Evolutionary conservation across 352 stramenopile species (phyloP), one percentile per base, ranked within the genome.

Genomic region (Pythium phragmitis): DNA sequence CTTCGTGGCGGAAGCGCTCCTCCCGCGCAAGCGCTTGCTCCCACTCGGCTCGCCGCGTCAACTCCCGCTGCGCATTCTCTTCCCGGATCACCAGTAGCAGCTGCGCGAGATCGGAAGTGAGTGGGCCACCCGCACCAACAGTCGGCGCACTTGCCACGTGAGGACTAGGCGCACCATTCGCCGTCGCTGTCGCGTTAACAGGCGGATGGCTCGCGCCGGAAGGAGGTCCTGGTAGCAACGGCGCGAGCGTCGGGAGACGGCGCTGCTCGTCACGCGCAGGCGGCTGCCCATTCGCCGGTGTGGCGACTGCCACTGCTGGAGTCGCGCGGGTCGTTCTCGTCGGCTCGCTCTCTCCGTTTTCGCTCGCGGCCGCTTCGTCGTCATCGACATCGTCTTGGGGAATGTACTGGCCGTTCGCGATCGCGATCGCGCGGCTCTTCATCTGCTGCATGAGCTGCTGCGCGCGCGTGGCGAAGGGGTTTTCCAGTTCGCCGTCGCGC

Each of bases 11-110:
- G 3, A 52, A 28, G 4, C 55, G 55, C 55, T 62, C 30, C 19
- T 62, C 55, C 7, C 55, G 43, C 1, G 55, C 45, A 16, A 62
- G 23, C 11, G 55, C 23, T 8, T 62, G 42, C n/a, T 43, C 55
- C 13, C 55, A 43, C 43, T 62, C 55, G 1, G 16, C n/a, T 1
- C 43, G 42, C 4, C 55, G 55, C 33, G 45, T 30, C 13, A 16
- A n/a, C 45, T 62, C 55, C 2, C 55, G 55, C 45, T 55, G 55
- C n/a, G 55, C 55, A 12, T 62, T 62, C 55, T 62, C 55, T 14
- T 62, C 55, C 2, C 55, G 55, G 26, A 62, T 50, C 55, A 62
- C 43, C 17, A 62, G 21, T 14, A 62, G 45, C 16, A 62, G 13
- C 33, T 62, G 55, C 19, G 46, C 30, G n/a, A 62, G 55, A 16